Percentiles rank a stretch among this genome's conserved stretches.
Conservation (phyloP, 1,284 basidiomycete genomes). For the Singerocomus inundabilis region DNA sequence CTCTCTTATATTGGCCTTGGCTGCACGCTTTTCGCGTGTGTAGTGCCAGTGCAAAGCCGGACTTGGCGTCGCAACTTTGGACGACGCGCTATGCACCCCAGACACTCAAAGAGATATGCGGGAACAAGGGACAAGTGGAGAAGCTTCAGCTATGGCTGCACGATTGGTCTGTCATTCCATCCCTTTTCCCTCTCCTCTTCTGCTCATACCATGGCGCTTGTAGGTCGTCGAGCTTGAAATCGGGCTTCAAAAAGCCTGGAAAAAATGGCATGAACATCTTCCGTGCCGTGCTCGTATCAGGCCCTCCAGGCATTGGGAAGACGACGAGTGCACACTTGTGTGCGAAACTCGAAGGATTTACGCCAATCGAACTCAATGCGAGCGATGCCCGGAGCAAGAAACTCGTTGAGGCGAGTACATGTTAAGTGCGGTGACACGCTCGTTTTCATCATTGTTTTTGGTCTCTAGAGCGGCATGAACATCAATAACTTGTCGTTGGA, state of each 20-base stretch:
- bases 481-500: constrained; percentile 88
- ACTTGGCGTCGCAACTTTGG: constrained; percentile 78
- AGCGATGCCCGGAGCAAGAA: constrained; percentile 97
- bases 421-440: neutral
- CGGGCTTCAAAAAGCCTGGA: constrained; percentile 91
- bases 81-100: constrained; percentile 94
- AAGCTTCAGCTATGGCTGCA: constrained; percentile 86
- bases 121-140: constrained; percentile 90
- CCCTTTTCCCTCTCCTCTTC: neutral
- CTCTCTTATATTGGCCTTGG: too few relatives aligned
- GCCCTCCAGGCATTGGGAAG: constrained; percentile 96
- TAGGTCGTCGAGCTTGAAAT: constrained; percentile 74
- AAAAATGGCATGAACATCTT: constrained; percentile 86
- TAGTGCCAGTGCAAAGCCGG: constrained; percentile 31
- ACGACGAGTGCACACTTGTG: constrained; percentile 95
- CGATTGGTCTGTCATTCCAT: constrained; percentile 63
- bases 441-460: neutral
- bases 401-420: constrained; percentile 73
- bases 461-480: constrained; percentile 73
- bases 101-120: constrained; percentile 87
- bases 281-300: constrained; percentile 88
- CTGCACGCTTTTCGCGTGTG: neutral
- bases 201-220: neutral
- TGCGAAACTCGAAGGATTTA: constrained; percentile 86
- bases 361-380: constrained; percentile 93